Base-by-base conservation (phyloP, 129 eudicot species). In the Mikania micrantha region DNA sequence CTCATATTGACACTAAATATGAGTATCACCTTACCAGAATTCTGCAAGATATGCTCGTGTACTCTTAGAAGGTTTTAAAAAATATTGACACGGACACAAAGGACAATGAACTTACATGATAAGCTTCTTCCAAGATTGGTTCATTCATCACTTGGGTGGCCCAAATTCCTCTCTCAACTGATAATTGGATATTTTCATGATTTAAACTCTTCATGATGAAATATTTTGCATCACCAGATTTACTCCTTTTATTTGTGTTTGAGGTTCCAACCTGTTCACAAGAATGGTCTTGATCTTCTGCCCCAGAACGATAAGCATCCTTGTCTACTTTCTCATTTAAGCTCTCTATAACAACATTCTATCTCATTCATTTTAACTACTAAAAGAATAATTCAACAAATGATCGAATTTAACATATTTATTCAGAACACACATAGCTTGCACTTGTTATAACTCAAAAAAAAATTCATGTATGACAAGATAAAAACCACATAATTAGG, bases 111-210 rank as follows among this genome's bases (percentile, higher is more conserved):
- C 87, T 85, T 88, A 92, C 98, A 68, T 80, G 82, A 78, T 85
- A 92, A n/a, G 98, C 98, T 76, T 88, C 96, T 53, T 92, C 98
- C 69, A 88, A 78, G 75, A 92, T 85, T 12, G 98, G 96, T 81
- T 92, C 98, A 32, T 92, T 92, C 96, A 92, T 82, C 41, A 85
- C 84, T 84, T 92, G 98, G 68, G 98, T 92, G 15, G 98, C 98
- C 98, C 96, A 92, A 31, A 88, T 84, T 56, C 95, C 98, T 70
- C 79, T 92, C 63, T 84, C 69, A 29, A 86, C 50, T 69, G 96
- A 92, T 71, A 84, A 72, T 74, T 84, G 87, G 73, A 92, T 82
- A 78, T 88, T 92, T 66, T 88, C 85, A 76, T 80, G 91, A 76
- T 82, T 88, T 76, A 92, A 78, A 80, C 98, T 88, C 83, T 92